Base-by-base conservation (phyloP, 345 rosid species). In the Physaria fendleri region DNA sequence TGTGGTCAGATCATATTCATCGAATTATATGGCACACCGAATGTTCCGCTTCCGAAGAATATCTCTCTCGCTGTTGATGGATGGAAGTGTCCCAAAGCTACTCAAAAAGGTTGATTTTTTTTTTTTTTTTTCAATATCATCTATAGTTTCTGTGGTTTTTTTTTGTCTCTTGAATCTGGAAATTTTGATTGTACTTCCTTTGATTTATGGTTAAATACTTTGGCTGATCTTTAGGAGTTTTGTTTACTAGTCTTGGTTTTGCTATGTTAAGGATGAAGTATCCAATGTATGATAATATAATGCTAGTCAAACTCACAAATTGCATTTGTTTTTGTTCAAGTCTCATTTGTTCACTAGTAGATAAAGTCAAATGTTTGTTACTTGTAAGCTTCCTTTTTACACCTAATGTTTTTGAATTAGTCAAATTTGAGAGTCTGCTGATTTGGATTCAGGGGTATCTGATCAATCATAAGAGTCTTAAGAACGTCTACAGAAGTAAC, bases 51-150 rank as follows among this genome's bases (percentile, higher is more conserved):
- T 74, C 98, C 98, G 20, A 34, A 64, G 15, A 83, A 80, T 16
- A 65, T 92, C 8, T 55, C 82, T 38, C 79, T 92, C 12, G 88
- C 73, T 66, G 83, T 79, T 71, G 95, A 92, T 77, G 98, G 98
- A 2, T 92, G 69, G 71, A 45, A 54, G 59, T 88, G 98, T 62
- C 81, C 82, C 21, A 32, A 37, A 13, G 58, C 83, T 25, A 57
- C 85, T 5, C 73, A 56, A 20, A 77, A 75, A 74, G 97, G 98
- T 92, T 13, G 22, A 2, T 8, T 4, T 14, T 4, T 8, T 15
- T 13, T 8, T 4, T 14, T 4, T 8, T 15, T 13, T 16, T 11
- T 1, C n/a, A 39, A 8, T 1, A 5, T 12, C 34, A 15, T 38
- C 34, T 7, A n/a, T 22, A 13, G 21, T 35, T n/a, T 35, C 45